Conservation (phyloP, 108 stramenopile genomes). For the Epithemia pelagica region DNA sequence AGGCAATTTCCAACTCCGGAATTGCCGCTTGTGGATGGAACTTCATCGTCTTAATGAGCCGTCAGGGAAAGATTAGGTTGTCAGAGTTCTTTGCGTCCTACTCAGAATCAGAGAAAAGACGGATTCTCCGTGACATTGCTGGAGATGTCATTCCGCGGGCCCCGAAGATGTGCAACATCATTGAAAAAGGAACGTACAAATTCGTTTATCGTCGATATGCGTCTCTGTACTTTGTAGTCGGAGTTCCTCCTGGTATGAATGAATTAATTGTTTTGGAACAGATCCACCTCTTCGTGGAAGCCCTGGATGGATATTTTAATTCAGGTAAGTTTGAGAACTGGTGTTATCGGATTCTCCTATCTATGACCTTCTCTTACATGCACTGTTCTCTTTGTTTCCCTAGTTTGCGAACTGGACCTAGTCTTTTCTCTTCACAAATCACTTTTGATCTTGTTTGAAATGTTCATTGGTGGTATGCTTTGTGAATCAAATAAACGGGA, state of each 20-base stretch:
- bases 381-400: neutral
- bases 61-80: conserved; percentile 82
- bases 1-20: conserved; percentile 15
- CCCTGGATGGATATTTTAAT: conserved; percentile 93
- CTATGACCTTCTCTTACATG: no score
- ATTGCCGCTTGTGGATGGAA: conserved; percentile 59
- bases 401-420: conserved; percentile 94
- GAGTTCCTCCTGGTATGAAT: conserved; percentile 74
- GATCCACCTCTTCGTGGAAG: conserved; percentile 98
- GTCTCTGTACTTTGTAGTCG: conserved; percentile 81
- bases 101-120: conserved; percentile 81
- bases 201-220: conserved; percentile 86
- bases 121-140: conserved; percentile 89
- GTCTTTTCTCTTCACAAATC: conserved; percentile 98
- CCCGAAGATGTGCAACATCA: conserved; percentile 98
- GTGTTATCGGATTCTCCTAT: neutral
- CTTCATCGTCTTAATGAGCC: conserved; percentile 82
- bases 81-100: conserved; percentile 83
- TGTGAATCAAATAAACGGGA: conserved; percentile 80
- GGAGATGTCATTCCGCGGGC: conserved; percentile 89
- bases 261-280: conserved; percentile 89
- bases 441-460: conserved; percentile 87
- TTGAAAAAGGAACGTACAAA: conserved; percentile 95
- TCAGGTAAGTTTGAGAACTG: conserved; percentile 50
- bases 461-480: conserved; percentile 90